Percentiles rank a stretch among this genome's conserved stretches.
These are phyloP conservation scores for Lactifluus pinguis DNA, from an alignment of 768 basidiomycete species.

Conservation along the genomic window DNA sequence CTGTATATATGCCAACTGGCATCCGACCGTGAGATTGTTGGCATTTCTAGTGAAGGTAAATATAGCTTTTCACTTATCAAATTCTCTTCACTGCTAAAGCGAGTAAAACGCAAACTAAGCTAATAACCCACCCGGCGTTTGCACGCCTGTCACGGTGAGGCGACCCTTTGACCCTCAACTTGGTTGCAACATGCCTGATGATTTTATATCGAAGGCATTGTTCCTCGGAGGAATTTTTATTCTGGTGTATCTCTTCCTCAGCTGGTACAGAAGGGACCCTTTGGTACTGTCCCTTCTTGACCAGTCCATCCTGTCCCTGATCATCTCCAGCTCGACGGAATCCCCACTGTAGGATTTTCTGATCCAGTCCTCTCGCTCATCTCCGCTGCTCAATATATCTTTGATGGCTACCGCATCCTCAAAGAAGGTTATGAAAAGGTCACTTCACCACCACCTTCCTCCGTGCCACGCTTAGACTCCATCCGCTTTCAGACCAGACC, in stretches of 20 bases:
- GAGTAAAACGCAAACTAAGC: too few relatives aligned
- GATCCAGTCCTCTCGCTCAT: slow-evolving; percentile 9
- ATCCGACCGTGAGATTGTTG: too few relatives aligned
- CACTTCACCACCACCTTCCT: not conserved
- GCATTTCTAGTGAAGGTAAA: too few relatives aligned
- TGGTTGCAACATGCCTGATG: not conserved
- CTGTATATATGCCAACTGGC: too few relatives aligned
- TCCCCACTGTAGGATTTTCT: slow-evolving; percentile 14
- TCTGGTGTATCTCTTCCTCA: not conserved
- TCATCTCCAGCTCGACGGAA: slow-evolving; percentile 1
- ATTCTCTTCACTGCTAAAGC: too few relatives aligned
- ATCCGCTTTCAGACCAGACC: slow-evolving; percentile 14
- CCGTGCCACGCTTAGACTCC: not conserved
- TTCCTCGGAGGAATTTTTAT: not conserved
- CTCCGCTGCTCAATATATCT: slow-evolving; percentile 23
- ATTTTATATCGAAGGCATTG: not conserved
- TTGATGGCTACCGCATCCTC: slow-evolving; percentile 22
- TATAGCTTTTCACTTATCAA: too few relatives aligned
- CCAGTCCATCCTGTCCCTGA: not conserved
- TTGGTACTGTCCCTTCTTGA: not conserved
- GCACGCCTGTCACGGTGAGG: too few relatives aligned
- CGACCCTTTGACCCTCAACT: not conserved
- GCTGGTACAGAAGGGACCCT: slow-evolving; percentile 3
- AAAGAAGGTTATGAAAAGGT: slow-evolving; percentile 30
- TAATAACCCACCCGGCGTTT: too few relatives aligned